Base-by-base conservation (phyloP, 176 grass and related monocot genomes). In the Lolium rigidum region DNA sequence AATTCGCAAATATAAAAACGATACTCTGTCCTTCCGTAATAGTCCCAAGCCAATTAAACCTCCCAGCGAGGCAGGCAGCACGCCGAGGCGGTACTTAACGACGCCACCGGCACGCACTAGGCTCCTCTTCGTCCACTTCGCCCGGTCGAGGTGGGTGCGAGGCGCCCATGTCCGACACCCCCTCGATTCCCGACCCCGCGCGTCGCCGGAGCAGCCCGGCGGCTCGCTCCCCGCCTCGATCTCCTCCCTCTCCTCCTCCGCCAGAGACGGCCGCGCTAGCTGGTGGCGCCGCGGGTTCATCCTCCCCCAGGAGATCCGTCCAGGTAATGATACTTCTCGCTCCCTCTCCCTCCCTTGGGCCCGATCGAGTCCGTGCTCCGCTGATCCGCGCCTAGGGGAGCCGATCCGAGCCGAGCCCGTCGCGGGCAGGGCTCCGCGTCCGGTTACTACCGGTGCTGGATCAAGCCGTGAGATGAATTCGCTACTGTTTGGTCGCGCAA, bases 311-410 rank as follows among this genome's bases (percentile, higher is more conserved):
- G 70, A 84, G 82, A 84, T 76, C 82, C 57, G 20, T 9, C 44
- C 70, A 2, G 82, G 82, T 84, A 84, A 56, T 56, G 67, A 84
- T 16, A 49, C 26, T 38, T 37, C 41, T 16, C 48, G 35, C 74
- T 35, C 50, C 0, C 20, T 0, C 66, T 49, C n/a, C 10, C 76
- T 13, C 21, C 13, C 25, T 28, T 35, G 17, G 35, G 1, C 12
- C 11, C 67, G 55, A 74, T 84, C 26, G 24, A 41, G 12, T 61
- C 28, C 9, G 46, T 10, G 43, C 18, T 7, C 17, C 2, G 16
- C 25, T 37, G 35, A 13, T 15, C 17, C 10, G 41, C 28, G 24
- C 11, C 25, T 10, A 22, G 81, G 39, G 41, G 41, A 38, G 37
- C 75, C 14, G 82, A 25, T 6, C 43, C 15, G 82, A 43, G 6